Conservation (phyloP, 208 protist genomes). For the Trypanosoma congolense region DNA sequence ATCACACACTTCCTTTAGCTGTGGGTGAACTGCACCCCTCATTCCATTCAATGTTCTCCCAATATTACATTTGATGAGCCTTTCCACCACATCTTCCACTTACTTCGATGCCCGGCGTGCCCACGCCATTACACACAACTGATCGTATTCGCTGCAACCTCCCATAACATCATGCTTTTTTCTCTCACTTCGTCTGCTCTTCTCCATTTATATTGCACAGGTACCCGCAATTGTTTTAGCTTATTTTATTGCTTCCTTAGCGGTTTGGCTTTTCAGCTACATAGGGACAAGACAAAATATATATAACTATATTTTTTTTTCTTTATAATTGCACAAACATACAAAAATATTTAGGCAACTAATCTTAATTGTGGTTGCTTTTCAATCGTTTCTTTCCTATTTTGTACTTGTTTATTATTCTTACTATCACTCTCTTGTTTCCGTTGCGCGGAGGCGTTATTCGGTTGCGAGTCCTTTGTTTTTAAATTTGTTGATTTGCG, state of each 20-base stretch:
- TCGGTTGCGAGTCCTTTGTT: neutral
- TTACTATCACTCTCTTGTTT: constrained; percentile 7
- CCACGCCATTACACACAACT: too few relatives aligned
- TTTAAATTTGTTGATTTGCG: too few relatives aligned
- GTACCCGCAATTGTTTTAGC: constrained; percentile 1
- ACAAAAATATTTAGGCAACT: constrained; percentile 4
- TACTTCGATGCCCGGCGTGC: too few relatives aligned
- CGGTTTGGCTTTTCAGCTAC: constrained; percentile 1
- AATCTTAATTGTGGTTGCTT: neutral
- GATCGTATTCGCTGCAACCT: too few relatives aligned
- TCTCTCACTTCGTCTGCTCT: neutral
- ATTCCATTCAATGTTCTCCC: too few relatives aligned
- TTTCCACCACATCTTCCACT: too few relatives aligned
- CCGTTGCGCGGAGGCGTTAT: neutral
- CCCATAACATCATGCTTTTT: neutral
- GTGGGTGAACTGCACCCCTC: too few relatives aligned
- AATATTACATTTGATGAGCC: too few relatives aligned
- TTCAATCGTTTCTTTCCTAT: constrained; percentile 2
- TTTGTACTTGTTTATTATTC: constrained; percentile 12
- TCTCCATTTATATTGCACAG: neutral
- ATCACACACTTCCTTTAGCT: too few relatives aligned
- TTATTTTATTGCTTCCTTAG: neutral
- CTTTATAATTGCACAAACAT: constrained; percentile 13
- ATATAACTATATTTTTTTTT: constrained; percentile 9
- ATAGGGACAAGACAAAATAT: constrained; percentile 4